Percentiles rank a stretch among this genome's conserved stretches.
Evolutionary conservation across 805 yeast genomes (phyloP).

Genomic region (Wickerhamiella siamensis): DNA sequence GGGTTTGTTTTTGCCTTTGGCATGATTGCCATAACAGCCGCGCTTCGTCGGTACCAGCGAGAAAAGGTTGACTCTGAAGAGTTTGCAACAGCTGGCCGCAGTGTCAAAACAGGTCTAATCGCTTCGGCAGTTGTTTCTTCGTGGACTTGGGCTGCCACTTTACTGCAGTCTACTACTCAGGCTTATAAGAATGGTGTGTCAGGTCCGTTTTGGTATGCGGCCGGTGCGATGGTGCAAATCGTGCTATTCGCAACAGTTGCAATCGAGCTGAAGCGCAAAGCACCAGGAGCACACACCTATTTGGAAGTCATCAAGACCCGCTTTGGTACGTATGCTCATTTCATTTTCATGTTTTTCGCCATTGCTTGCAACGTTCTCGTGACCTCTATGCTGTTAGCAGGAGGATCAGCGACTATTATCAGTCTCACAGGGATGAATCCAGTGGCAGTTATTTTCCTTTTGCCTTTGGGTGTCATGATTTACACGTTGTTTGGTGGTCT

Average conservation of each 20-base stretch:
- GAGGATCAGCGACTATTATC: constrained; percentile 72
- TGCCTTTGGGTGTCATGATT: constrained; percentile 66
- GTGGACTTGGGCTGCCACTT: constrained; percentile 90
- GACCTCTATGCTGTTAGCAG: constrained; percentile 82
- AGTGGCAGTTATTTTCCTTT: constrained; percentile 66
- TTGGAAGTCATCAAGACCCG: constrained; percentile 70
- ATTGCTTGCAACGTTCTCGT: constrained; percentile 78
- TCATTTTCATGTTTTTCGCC: constrained; percentile 50
- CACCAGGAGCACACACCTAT: constrained; percentile 87
- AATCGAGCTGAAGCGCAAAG: constrained; percentile 73
- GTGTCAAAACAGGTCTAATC: constrained; percentile 71
- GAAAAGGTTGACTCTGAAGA: constrained; percentile 88
- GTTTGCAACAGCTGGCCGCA: constrained; percentile 83
- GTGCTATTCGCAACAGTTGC: constrained; percentile 76
- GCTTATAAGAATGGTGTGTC: constrained; percentile 65
- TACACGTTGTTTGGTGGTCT: constrained; percentile 73
- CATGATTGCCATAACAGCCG: constrained; percentile 62
- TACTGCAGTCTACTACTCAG: constrained; percentile 61
- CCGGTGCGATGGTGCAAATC: constrained; percentile 86
- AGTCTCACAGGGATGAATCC: constrained; percentile 74
- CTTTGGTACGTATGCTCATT: constrained; percentile 67
- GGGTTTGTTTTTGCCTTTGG: constrained; percentile 52
- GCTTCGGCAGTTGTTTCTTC: constrained; percentile 85
- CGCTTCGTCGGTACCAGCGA: constrained; percentile 62
- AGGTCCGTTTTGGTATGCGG: constrained; percentile 74